phyloP scores from a whole-genome alignment of 1,139 yeast genomes.

The Pichia sp. region DNA sequence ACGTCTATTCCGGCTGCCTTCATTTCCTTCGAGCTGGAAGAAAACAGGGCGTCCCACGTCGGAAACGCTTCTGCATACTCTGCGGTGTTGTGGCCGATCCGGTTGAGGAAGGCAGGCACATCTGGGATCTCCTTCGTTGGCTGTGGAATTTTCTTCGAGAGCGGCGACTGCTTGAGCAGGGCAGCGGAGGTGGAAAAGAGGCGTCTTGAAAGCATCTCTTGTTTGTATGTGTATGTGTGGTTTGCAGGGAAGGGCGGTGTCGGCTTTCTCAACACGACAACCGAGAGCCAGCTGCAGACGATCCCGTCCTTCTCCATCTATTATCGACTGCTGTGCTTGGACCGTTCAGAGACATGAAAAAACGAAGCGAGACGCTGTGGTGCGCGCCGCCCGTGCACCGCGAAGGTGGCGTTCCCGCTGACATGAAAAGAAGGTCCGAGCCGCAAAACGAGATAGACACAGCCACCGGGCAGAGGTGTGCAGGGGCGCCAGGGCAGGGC shows the following conservation, averaged over 20 bases:
- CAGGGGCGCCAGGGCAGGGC: too few relatives aligned
- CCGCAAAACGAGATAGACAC: too few relatives aligned
- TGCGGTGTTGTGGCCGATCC: conserved; percentile 69
- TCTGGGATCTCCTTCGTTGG: conserved; percentile 61
- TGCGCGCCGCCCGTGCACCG: conserved; percentile 1
- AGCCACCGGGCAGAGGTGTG: too few relatives aligned
- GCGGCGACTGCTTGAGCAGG: background rate
- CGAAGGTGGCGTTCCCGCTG: background rate
- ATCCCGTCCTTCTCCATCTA: too few relatives aligned
- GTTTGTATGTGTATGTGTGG: too few relatives aligned
- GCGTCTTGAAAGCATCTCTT: background rate
- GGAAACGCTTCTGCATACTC: conserved; percentile 74
- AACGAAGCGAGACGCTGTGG: background rate
- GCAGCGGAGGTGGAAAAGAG: conserved; percentile 15
- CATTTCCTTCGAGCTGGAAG: conserved; percentile 51
- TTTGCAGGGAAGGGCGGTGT: too few relatives aligned
- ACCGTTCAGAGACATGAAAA: background rate
- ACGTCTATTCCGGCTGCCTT: conserved; percentile 80
- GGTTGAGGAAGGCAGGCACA: conserved; percentile 61
- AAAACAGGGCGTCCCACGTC: conserved; percentile 65
- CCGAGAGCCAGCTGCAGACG: too few relatives aligned
- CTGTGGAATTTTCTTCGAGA: conserved; percentile 33
- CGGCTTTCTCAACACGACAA: too few relatives aligned
- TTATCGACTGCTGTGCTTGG: too few relatives aligned
- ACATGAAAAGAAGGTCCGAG: background rate